Base-by-base conservation (phyloP, 331 rosid species). In the Acacia concinna region DNA sequence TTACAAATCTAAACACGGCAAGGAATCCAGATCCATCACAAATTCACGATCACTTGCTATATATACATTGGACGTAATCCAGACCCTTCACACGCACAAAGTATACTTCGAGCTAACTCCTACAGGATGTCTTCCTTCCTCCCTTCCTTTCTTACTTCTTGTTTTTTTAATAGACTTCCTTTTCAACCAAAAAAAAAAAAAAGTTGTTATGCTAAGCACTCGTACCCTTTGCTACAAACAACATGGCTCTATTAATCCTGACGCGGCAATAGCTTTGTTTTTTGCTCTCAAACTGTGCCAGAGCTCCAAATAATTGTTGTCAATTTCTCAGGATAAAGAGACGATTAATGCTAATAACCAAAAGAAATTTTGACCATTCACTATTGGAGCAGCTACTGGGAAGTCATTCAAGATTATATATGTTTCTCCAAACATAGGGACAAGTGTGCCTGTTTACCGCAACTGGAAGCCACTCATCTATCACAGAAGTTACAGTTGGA, bases 391-490 rank as follows among this genome's bases (percentile, higher is more conserved):
- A 18, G 43, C 15, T 2, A 32, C 44, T 32, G 43, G 32, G 23
- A 30, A 20, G 68, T 62, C 8, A 63, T 18, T 30, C 12, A 63
- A 63, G 8, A 66, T 37, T 68, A 23, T n/a, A 66, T 20, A 21
- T 12, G 27, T 44, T 38, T 68, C 49, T 20, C 71, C 52, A 7
- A 68, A 68, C 32, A 40, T 21, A 68, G 12, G n/a, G 52, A 44
- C 32, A 8, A 38, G 28, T 34, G 40, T 68, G 51, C 52, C 51
- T 38, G 34, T 23, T 38, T 21, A 11, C 52, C 23, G 73, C 52
- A 38, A 68, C 34, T 5, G 73, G 52, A 68, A 68, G 34, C 73
- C 28, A 68, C 73, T 40, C 51, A 68, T 38, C 20, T 21, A 68
- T 38, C 57, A 25, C 35, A 41, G 20, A 37, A 67, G 49, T 38